A percentile compares a stretch with the other conserved stretches of the same genome.
These are phyloP conservation scores for Camellia oleifera DNA, from an alignment of 179 eudicot genomes.

Conservation along the genomic window DNA sequence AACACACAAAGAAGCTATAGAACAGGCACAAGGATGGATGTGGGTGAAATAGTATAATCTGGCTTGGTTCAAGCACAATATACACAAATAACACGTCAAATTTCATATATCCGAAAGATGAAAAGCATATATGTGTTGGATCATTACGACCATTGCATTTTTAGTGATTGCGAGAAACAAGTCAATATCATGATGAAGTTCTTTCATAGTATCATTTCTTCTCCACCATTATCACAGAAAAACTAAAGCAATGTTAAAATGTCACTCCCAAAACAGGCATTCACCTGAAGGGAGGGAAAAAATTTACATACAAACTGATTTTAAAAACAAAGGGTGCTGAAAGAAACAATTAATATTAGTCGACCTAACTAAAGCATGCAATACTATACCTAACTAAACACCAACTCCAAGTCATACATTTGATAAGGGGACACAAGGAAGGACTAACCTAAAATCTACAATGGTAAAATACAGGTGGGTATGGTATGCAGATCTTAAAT, in stretches of 20 bases:
- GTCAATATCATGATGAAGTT: no score
- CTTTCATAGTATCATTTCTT: not conserved
- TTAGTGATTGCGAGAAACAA: no score
- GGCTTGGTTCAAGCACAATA: no score
- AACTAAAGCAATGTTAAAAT: no score
- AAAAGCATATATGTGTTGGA: no score
- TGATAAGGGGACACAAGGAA: conserved; percentile 11
- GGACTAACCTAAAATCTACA: conserved; percentile 18
- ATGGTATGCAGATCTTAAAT: conserved; percentile 23
- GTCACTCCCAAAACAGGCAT: no score
- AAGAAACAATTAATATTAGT: conserved; percentile 2
- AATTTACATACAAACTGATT: not conserved
- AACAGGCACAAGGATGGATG: no score
- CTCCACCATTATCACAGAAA: not conserved
- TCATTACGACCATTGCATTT: not conserved
- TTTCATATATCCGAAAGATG: no score
- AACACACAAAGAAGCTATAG: no score
- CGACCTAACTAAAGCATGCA: conserved; percentile 12
- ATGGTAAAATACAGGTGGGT: conserved; percentile 30
- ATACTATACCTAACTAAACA: not conserved
- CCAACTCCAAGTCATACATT: conserved; percentile 15
- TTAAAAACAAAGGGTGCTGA: not conserved
- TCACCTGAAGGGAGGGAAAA: not conserved
- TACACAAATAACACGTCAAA: no score
- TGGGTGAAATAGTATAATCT: no score